These are phyloP conservation scores for Hypoxylon intermedium DNA, from an alignment of 495 filamentous ascomycete species.

Conservation along the genomic window DNA sequence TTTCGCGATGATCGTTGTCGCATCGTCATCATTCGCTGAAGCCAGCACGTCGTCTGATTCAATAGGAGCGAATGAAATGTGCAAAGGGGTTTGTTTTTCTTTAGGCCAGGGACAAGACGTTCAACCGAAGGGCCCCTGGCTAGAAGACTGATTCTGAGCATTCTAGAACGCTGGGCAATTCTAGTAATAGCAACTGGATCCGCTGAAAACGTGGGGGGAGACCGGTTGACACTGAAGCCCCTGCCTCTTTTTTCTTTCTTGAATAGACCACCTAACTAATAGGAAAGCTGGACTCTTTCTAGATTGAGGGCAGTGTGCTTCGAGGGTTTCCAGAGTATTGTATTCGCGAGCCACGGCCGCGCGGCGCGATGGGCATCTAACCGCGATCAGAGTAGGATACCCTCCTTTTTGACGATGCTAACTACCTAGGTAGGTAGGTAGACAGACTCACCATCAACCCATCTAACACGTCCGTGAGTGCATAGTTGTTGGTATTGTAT, in stretches of 20 bases:
- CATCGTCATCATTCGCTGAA: constrained; percentile 14
- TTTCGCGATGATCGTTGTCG: constrained; percentile 19
- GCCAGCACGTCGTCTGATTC: constrained; percentile 18
- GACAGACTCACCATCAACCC: constrained; percentile 14
- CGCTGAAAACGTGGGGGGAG: constrained; percentile 36
- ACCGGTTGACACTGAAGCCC: constrained; percentile 22
- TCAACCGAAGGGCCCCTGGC: constrained; percentile 13
- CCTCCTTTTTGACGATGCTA: constrained; percentile 1
- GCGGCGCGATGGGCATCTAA: constrained; percentile 7
- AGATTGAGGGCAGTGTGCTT: constrained; percentile 16
- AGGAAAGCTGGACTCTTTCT: constrained; percentile 26
- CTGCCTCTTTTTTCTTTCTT: constrained; percentile 15
- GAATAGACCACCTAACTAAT: constrained; percentile 9
- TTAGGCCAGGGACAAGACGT: constrained; percentile 21
- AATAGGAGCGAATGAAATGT: constrained; percentile 5
- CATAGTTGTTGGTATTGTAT: neutral
- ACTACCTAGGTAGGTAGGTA: neutral
- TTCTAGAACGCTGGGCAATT: constrained; percentile 35
- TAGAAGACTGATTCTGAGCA: constrained; percentile 20
- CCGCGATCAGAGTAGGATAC: constrained; percentile 12
- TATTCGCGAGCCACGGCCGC: constrained; percentile 12
- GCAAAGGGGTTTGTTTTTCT: constrained; percentile 10
- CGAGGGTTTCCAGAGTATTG: constrained; percentile 7
- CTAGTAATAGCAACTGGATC: constrained; percentile 24
- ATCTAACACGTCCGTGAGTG: constrained; percentile 9